phyloP scores from a whole-genome alignment of 257 asterid genomes.

The Buddleja alternifolia region DNA sequence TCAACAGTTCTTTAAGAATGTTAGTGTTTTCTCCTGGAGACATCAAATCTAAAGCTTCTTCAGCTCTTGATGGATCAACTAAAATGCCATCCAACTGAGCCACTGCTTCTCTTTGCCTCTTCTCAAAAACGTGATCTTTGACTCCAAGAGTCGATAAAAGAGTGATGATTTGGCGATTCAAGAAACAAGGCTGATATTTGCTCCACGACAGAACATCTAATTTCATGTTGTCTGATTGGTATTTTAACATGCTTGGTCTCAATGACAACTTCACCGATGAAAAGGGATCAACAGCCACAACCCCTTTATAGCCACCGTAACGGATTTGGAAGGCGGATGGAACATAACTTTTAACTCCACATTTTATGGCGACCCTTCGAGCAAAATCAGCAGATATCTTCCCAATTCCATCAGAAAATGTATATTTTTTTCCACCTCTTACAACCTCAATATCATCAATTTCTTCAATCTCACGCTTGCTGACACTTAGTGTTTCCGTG shows the following conservation, averaged over 20 bases:
- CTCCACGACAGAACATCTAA: conserved; percentile 57
- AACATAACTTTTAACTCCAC: conserved; percentile 49
- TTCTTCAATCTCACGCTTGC: conserved; percentile 47
- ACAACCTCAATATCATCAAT: conserved; percentile 51
- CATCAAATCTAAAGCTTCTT: conserved; percentile 83
- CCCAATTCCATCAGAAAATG: conserved; percentile 93
- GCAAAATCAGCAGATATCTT: conserved; percentile 80
- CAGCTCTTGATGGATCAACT: conserved; percentile 67
- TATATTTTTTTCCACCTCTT: conserved; percentile 35
- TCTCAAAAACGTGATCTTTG: conserved; percentile 41
- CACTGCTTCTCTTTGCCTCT: conserved; percentile 53
- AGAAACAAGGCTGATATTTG: conserved; percentile 59
- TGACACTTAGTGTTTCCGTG: conserved; percentile 66
- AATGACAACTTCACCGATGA: conserved; percentile 61
- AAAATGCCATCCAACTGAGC: conserved; percentile 62
- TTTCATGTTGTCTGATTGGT: conserved; percentile 51
- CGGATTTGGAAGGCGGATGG: conserved; percentile 95
- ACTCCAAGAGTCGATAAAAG: conserved; percentile 62
- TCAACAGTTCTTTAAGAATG: conserved; percentile 56
- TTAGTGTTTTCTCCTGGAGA: conserved; percentile 63
- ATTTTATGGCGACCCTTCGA: conserved; percentile 60
- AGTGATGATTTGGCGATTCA: conserved; percentile 58
- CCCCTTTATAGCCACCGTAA: conserved; percentile 90
- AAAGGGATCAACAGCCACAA: conserved; percentile 73
- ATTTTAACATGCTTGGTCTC: conserved; percentile 82